Percentiles rank a stretch among this genome's conserved stretches.
These are phyloP conservation scores for Heteromeles arbutifolia DNA, from an alignment of 306 rosid species.

Conservation along the genomic window DNA sequence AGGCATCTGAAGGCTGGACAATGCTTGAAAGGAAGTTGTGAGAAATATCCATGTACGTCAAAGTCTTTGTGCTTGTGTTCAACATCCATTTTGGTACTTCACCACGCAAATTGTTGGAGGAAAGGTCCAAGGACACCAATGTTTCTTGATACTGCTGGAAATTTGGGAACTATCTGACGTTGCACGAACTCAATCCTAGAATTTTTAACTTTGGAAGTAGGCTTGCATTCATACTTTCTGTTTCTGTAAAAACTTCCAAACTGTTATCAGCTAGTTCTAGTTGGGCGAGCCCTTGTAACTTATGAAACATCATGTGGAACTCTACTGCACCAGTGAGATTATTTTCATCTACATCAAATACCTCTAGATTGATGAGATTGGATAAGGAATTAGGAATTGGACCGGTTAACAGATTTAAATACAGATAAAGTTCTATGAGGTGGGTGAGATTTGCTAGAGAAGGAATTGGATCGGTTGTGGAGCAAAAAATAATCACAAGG, in stretches of 20 bases:
- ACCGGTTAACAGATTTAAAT: too few species aligned
- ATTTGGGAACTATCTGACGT: background rate
- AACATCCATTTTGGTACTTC: background rate
- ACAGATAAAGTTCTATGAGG: accelerated
- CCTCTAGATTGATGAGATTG: background rate
- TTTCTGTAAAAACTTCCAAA: background rate
- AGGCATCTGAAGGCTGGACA: background rate
- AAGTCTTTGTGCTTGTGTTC: background rate
- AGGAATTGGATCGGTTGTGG: too few species aligned
- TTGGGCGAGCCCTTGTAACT: background rate
- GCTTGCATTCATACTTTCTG: background rate
- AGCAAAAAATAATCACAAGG: too few species aligned
- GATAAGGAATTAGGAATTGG: too few species aligned
- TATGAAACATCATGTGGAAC: background rate
- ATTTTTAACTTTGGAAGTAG: background rate
- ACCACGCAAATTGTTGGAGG: background rate
- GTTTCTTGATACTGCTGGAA: background rate
- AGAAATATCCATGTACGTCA: background rate
- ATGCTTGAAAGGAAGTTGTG: background rate
- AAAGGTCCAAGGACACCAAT: background rate
- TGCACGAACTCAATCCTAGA: background rate
- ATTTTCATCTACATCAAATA: accelerated
- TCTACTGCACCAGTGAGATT: background rate
- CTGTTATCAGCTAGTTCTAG: background rate
- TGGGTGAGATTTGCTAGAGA: too few species aligned